These are phyloP conservation scores for Candida maris DNA, from an alignment of 805 yeast genomes.

Conservation along the genomic window DNA sequence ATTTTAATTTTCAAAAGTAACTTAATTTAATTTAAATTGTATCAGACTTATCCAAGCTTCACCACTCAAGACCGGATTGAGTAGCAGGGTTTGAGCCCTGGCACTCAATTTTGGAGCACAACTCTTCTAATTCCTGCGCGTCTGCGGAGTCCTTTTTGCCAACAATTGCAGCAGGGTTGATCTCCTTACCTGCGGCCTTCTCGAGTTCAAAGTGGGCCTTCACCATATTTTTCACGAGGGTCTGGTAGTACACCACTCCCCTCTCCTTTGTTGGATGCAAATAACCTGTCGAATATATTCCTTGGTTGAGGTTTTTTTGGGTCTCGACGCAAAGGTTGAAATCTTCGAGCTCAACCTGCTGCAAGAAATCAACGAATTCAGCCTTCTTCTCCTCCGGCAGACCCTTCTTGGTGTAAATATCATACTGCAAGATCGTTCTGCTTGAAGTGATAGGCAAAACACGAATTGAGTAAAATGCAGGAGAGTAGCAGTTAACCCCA, in stretches of 20 bases:
- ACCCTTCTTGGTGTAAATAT: conserved; percentile 59
- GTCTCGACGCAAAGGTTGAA: conserved; percentile 56
- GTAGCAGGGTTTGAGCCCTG: conserved; percentile 39
- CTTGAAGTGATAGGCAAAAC: conserved; percentile 53
- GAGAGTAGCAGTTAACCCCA: conserved; percentile 62
- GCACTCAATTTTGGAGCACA: conserved; percentile 51
- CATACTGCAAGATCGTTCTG: conserved; percentile 56
- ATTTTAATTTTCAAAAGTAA: too few species aligned
- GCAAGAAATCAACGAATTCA: conserved; percentile 61
- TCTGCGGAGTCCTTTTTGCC: conserved; percentile 37
- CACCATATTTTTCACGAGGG: conserved; percentile 54
- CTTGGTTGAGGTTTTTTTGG: conserved; percentile 59
- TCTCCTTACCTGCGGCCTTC: conserved; percentile 39
- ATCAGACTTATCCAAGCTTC: conserved; percentile 1
- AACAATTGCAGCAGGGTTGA: conserved; percentile 51
- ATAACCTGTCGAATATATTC: conserved; percentile 55
- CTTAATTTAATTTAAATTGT: too few species aligned
- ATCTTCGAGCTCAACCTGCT: conserved; percentile 60
- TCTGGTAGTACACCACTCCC: conserved; percentile 58
- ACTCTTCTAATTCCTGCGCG: conserved; percentile 46
- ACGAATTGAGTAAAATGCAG: conserved; percentile 63
- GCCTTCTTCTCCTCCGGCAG: conserved; percentile 48
- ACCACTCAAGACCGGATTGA: conserved; percentile 27
- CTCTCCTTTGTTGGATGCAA: conserved; percentile 57
- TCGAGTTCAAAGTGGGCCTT: conserved; percentile 49